phyloP scores from a whole-genome alignment of 2,329 filamentous ascomycete species.

The Rhytidhysteron rufulum region DNA sequence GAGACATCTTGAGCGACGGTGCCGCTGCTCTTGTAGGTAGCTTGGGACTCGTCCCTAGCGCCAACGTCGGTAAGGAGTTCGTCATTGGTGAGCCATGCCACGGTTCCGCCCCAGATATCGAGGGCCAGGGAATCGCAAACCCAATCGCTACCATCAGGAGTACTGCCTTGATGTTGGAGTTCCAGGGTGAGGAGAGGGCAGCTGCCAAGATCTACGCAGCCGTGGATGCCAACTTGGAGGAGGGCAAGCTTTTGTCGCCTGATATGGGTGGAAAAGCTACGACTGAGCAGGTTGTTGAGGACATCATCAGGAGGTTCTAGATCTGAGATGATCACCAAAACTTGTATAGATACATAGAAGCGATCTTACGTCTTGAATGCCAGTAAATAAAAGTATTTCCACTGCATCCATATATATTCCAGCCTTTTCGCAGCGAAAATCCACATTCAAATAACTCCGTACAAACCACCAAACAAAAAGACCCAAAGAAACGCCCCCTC shows the following conservation, averaged over 20 bases:
- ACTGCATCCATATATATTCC: too few relatives aligned
- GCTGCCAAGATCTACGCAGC: conserved; percentile 88
- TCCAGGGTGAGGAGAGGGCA: conserved; percentile 80
- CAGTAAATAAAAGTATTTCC: too few relatives aligned
- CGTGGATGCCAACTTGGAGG: conserved; percentile 84
- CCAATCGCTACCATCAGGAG: conserved; percentile 92
- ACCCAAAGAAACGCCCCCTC: too few relatives aligned
- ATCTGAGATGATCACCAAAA: too few relatives aligned
- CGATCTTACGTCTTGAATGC: too few relatives aligned
- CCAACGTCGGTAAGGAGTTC: conserved; percentile 91
- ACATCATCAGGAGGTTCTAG: conserved; percentile 80
- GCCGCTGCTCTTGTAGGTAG: conserved; percentile 91
- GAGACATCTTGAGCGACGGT: conserved; percentile 93
- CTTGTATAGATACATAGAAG: too few relatives aligned
- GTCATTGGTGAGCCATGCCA: conserved; percentile 98
- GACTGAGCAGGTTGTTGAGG: conserved; percentile 81
- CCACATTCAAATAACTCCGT: too few relatives aligned
- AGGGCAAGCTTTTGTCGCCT: conserved; percentile 76
- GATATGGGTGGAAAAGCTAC: conserved; percentile 85
- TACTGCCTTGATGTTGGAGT: conserved; percentile 93
- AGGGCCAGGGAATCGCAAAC: conserved; percentile 89
- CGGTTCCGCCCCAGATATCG: conserved; percentile 91
- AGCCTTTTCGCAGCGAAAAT: too few relatives aligned
- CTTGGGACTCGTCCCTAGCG: conserved; percentile 86
- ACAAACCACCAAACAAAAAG: too few relatives aligned